phyloP scores from a whole-genome alignment of 108 stramenopile species.

The Nitzschia putrida region DNA sequence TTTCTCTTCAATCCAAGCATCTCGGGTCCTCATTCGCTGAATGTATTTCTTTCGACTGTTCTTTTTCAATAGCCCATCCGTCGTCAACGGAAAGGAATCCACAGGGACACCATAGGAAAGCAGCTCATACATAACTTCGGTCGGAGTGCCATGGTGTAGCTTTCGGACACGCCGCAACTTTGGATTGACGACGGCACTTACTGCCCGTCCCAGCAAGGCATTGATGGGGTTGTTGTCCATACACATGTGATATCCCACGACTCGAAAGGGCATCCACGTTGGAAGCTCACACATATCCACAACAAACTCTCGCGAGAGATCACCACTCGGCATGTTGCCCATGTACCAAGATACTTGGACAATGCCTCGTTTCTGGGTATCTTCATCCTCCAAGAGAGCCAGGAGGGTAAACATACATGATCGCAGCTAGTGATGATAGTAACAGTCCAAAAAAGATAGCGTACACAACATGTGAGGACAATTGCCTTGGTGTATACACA shows the following conservation, averaged over 20 bases:
- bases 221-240: background rate
- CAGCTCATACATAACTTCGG: background rate
- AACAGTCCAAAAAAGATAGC: no score
- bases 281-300: background rate
- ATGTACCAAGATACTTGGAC: slow-evolving; percentile 1
- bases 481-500: no score
- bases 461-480: no score
- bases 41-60: slow-evolving; percentile 22
- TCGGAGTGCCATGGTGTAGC: background rate
- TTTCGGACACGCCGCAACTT: slow-evolving; percentile 1
- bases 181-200: background rate
- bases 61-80: slow-evolving; percentile 8
- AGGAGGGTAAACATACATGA: background rate
- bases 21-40: background rate
- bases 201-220: background rate
- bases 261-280: slow-evolving; percentile 8
- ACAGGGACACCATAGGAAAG: slow-evolving; percentile 19
- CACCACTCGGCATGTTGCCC: background rate
- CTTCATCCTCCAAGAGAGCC: slow-evolving; percentile 11
- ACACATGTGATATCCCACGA: background rate
- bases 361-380: slow-evolving; percentile 10
- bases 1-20: no score
- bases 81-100: slow-evolving; percentile 18
- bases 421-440: no score
- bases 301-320: background rate